Percentiles rank a stretch among this genome's conserved stretches.
These are phyloP conservation scores for Pistacia integerrima DNA, from an alignment of 345 rosid species.

Conservation along the genomic window DNA sequence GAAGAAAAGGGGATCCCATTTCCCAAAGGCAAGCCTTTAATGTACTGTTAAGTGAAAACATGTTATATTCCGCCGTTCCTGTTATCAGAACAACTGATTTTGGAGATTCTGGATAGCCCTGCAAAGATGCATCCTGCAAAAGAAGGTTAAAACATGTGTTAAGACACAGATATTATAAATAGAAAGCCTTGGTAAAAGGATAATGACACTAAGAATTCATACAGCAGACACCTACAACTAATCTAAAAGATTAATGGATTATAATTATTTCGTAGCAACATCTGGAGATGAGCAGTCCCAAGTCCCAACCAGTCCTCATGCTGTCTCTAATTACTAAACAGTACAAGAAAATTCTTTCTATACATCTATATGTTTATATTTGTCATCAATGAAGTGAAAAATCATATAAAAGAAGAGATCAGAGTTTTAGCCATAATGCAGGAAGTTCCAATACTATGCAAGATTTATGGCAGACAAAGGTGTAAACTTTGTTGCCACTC, in stretches of 20 bases:
- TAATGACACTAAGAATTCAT: not conserved
- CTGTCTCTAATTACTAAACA: no score
- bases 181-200: constrained; percentile 2
- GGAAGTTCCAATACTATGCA: not conserved
- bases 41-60: constrained; percentile 77
- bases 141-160: constrained; percentile 8
- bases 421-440: not conserved
- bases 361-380: not conserved
- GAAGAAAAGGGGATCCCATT: constrained; percentile 97
- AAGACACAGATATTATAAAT: constrained; percentile 10
- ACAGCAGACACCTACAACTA: not conserved
- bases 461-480: not conserved
- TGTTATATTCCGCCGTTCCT: constrained; percentile 85
- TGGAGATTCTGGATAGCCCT: constrained; percentile 86
- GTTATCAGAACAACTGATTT: constrained; percentile 89
- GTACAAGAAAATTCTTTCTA: no score
- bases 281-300: no score
- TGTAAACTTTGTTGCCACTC: not conserved
- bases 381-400: not conserved
- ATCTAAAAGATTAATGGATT: no score
- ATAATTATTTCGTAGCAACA: no score
- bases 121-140: constrained; percentile 86
- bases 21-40: constrained; percentile 93
- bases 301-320: no score
- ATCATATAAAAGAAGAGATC: not conserved